These are phyloP conservation scores for Ogataea pilisensis DNA, from an alignment of 805 yeast genomes.

Conservation along the genomic window DNA sequence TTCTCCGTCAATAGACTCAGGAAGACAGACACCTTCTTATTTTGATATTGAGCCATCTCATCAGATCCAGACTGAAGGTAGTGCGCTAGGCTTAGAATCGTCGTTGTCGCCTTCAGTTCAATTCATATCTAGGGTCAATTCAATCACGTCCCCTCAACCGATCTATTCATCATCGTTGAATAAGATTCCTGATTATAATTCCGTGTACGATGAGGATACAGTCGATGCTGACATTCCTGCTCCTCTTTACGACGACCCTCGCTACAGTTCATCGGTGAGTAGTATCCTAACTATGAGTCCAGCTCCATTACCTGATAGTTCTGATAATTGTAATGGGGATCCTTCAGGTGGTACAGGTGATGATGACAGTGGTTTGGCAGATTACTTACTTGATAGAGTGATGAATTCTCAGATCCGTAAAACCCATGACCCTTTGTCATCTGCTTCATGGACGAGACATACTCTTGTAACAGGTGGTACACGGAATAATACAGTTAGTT, in stretches of 20 bases:
- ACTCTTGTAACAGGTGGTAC: too few relatives aligned
- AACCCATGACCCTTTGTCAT: background rate
- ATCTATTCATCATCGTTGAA: slow-evolving; percentile 5
- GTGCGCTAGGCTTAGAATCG: too few relatives aligned
- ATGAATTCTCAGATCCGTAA: slow-evolving; percentile 9
- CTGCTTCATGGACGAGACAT: too few relatives aligned
- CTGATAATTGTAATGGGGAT: too few relatives aligned
- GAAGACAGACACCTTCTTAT: slow-evolving; percentile 12
- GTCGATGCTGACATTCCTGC: slow-evolving; percentile 21
- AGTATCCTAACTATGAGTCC: background rate
- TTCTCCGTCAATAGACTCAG: slow-evolving; percentile 10
- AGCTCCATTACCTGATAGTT: background rate
- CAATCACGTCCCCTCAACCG: slow-evolving; percentile 7
- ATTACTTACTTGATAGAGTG: slow-evolving; percentile 11
- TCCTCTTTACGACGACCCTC: background rate
- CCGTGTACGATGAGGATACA: slow-evolving; percentile 27
- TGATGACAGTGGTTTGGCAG: slow-evolving; percentile 6
- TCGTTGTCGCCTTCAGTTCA: slow-evolving; percentile 15
- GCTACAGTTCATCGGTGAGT: background rate
- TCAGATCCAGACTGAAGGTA: too few relatives aligned
- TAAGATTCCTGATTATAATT: slow-evolving; percentile 25
- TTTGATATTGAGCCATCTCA: slow-evolving; percentile 6
- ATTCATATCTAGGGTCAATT: slow-evolving; percentile 20
- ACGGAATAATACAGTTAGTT: too few relatives aligned
- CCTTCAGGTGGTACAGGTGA: background rate